A percentile compares a stretch with the other conserved stretches of the same genome.
These are phyloP conservation scores for Wallacemonas sp. DNA, from an alignment of 208 protist genomes.

Conservation along the genomic window DNA sequence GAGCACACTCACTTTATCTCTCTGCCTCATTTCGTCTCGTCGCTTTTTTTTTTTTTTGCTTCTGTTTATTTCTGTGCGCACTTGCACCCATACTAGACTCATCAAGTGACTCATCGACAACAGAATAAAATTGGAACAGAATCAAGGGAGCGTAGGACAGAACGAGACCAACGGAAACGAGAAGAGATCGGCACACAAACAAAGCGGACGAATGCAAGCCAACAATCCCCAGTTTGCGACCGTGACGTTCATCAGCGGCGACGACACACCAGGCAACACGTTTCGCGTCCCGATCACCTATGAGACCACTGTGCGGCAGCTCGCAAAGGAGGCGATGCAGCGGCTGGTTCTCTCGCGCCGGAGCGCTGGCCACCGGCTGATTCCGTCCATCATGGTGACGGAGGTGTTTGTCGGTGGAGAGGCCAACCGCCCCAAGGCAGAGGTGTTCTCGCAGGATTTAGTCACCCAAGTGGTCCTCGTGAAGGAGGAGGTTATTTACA, in stretches of 20 bases:
- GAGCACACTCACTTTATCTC: background rate
- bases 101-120: too few relatives aligned
- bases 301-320: constrained; percentile 67
- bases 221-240: constrained; percentile 73
- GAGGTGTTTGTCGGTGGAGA: constrained; percentile 74
- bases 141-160: background rate
- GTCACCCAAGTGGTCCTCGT: constrained; percentile 66
- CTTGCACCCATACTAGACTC: too few relatives aligned
- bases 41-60: background rate
- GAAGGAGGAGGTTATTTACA: constrained; percentile 73
- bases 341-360: constrained; percentile 62
- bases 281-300: constrained; percentile 77
- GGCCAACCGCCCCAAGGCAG: constrained; percentile 44
- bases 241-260: constrained; percentile 55
- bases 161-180: background rate
- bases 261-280: constrained; percentile 37
- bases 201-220: background rate
- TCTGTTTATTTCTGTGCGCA: too few relatives aligned
- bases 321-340: constrained; percentile 85
- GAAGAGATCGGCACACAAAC: background rate
- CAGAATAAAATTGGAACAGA: too few relatives aligned
- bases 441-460: constrained; percentile 79
- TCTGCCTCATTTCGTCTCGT: background rate
- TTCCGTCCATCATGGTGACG: constrained; percentile 48
- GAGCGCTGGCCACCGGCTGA: constrained; percentile 13